Evolutionary conservation across 805 yeast species (phyloP).

Genomic region (Sugiyamaella smithiae): DNA sequence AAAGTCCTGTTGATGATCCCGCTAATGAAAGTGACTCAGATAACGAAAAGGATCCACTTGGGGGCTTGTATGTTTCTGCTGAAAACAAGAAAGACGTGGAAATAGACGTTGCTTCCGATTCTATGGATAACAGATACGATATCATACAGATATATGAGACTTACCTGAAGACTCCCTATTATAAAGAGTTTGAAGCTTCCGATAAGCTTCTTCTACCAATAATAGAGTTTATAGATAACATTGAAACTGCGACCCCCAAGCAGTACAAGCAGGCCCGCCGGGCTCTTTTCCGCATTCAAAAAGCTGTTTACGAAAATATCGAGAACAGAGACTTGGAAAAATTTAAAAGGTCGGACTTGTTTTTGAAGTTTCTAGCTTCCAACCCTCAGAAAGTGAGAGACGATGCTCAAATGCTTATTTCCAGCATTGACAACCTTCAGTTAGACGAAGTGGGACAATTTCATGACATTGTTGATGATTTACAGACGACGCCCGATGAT

Average conservation of each 20-base stretch:
- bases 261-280: conserved; percentile 55
- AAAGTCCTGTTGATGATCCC: conserved; percentile 61
- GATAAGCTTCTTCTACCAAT: conserved; percentile 33
- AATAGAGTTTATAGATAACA: conserved; percentile 34
- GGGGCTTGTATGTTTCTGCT: conserved; percentile 28
- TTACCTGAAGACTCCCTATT: conserved; percentile 35
- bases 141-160: conserved; percentile 47
- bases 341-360: conserved; percentile 59
- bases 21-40: conserved; percentile 15
- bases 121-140: conserved; percentile 49
- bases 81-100: conserved; percentile 28
- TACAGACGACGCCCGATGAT: neutral
- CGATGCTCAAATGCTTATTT: neutral
- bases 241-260: conserved; percentile 18
- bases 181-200: neutral
- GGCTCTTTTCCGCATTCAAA: conserved; percentile 58
- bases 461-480: conserved; percentile 19
- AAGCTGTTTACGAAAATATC: conserved; percentile 49
- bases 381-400: conserved; percentile 21
- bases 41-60: conserved; percentile 26
- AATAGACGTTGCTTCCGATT: conserved; percentile 28
- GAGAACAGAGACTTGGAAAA: conserved; percentile 51
- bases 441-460: conserved; percentile 27
- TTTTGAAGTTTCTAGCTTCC: conserved; percentile 51
- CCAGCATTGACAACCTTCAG: conserved; percentile 31